Evolutionary conservation across 768 basidiomycete species (phyloP), one percentile per base, ranked within the genome.

Genomic region (Lepiota venenata): DNA sequence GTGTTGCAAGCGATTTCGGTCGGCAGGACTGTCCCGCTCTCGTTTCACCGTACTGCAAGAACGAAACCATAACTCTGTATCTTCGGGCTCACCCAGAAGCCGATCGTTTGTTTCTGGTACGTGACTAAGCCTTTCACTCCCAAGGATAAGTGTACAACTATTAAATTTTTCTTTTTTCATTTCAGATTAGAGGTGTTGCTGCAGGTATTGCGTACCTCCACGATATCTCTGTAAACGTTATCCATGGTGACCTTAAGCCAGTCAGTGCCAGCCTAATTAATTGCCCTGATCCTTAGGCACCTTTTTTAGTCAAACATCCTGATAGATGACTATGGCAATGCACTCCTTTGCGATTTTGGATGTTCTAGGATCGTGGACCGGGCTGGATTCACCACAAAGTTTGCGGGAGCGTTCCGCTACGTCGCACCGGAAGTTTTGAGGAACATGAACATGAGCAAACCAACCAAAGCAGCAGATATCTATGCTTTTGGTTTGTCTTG

Each of bases 291-390:
- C 7, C 29, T 6, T 49, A 7, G 35, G 9, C 15, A 22, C 16
- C 11, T 21, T 7, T 22, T 27, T 21, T 12, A 59, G 63, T 27
- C 53, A 27, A 64, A 64, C 42, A 40, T 64, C 15, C 47, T 64
- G 6, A 56, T 64, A 36, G 43, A 59, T 27, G 56, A 59, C 12
- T 29, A 44, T 20, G 51, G 51, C 0, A 18, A 20, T 12, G 49
- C 61, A n/a, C 50, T 58, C 12, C 54, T 64, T 4, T 60, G 54
- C 29, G 61, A 64, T 41, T 64, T 64, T 44, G 63, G 63, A n/a
- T 53, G 63, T 14, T 60, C 61, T 3, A 59, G 47, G 48, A 39
- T 63, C 35, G 29, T 61, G 5, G 51, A 42, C 2, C 18, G 29
- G 6, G 8, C 43, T 16, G 60, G 61, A 4, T 63, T 58, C 42